Evolutionary conservation across 495 filamentous ascomycete species (phyloP).

Genomic region (Thermochaetoides thermophila): DNA sequence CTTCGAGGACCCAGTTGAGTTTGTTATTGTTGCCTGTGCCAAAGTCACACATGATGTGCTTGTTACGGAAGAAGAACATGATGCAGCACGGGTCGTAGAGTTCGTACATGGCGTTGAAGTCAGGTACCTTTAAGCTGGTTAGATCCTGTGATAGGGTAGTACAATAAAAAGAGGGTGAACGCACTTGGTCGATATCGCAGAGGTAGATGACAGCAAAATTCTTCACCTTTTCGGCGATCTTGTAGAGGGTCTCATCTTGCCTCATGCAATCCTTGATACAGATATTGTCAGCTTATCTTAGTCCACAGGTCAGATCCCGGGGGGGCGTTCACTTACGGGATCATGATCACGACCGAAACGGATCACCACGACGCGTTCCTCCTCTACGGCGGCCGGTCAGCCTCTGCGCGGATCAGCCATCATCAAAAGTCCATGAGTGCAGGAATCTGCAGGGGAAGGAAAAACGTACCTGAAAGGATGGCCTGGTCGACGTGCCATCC

Average conservation of each 20-base stretch:
- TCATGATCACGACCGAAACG: conserved; percentile 63
- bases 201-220: conserved; percentile 87
- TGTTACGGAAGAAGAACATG: conserved; percentile 87
- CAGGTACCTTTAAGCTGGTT: too few relatives aligned
- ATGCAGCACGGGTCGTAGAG: conserved; percentile 58
- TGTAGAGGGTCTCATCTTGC: conserved; percentile 87
- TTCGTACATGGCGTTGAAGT: conserved; percentile 94
- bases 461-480: conserved; percentile 43
- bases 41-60: conserved; percentile 98
- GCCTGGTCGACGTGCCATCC: conserved; percentile 97
- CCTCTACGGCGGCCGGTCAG: conserved; percentile 35
- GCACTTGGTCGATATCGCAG: conserved; percentile 72
- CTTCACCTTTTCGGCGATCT: conserved; percentile 73
- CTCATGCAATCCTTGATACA: conserved; percentile 75
- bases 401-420: not conserved
- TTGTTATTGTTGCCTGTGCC: conserved; percentile 99
- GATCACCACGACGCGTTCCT: conserved; percentile 92
- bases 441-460: not conserved
- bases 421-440: not conserved
- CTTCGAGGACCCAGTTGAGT: conserved; percentile 84
- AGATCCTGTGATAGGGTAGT: conserved; percentile 5
- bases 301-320: too few relatives aligned
- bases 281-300: conserved; percentile 33
- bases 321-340: conserved; percentile 3
- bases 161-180: not conserved